Base-by-base conservation (phyloP, 164 flowering plant genomes). In the Platanus orientalis region DNA sequence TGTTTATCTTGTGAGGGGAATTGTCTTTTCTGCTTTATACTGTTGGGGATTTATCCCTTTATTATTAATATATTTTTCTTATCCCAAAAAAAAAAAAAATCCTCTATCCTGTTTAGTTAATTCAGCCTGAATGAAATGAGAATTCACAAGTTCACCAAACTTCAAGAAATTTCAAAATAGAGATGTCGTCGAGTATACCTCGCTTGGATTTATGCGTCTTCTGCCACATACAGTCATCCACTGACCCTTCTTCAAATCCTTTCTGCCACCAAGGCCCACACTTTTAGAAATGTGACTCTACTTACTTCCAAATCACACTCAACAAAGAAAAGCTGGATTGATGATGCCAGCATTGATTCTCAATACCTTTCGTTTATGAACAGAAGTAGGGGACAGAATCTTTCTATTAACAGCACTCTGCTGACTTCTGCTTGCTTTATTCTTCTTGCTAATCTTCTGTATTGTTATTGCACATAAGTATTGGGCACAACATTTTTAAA, bases 391-490 rank as follows among this genome's bases (percentile, higher is more conserved):
- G 0, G 64, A 54, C 48, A 52, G 34, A 39, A 39, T 57, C 34
- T 68, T 72, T 65, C 69, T 62, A 34, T 63, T 67, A 58, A 54
- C 56, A 20, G 71, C 64, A 58, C 68, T 63, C 58, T 68, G 75
- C 44, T 72, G 75, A 54, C 75, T 71, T 32, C 75, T 51, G 51
- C 75, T 71, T 26, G 68, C 75, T 58, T 71, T 71, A 42, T 71
- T 71, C 48, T 72, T 72, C 54, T 63, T 67, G 51, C 75, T 72
- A 59, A 72, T 72, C 61, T 54, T 72, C 75, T 72, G 64, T 27
- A 54, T 50, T 34, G 10, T 32, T 29, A 57, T 47, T 13, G 27
- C 3, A 30, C 40, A 19, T 7, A 17, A 29, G 7, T 29, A 55
- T 12, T n/a, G 11, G 27, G n/a, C n/a, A 4, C 21, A 7, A 30